These are phyloP conservation scores for Coemansia sp. DNA, from an alignment of 371 early-diverging fungal genomes.

Conservation along the genomic window DNA sequence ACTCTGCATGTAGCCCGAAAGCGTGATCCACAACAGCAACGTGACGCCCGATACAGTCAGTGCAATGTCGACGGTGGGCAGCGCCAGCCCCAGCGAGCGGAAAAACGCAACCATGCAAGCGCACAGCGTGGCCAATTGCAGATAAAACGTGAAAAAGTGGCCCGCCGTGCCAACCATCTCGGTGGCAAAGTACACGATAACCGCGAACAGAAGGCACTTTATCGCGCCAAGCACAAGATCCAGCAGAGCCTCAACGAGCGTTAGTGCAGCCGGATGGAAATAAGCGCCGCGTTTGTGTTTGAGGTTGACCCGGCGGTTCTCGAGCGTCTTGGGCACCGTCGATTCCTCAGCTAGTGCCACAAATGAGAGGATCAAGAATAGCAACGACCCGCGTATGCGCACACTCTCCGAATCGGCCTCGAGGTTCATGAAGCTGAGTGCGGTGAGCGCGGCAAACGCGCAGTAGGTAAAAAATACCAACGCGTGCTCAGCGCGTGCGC, in stretches of 20 bases:
- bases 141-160: conserved; percentile 60
- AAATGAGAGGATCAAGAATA: conserved; percentile 61
- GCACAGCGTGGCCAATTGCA: conserved; percentile 56
- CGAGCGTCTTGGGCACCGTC: conserved; percentile 47
- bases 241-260: conserved; percentile 60
- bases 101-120: conserved; percentile 65
- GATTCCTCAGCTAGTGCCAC: conserved; percentile 57
- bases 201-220: conserved; percentile 58
- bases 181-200: conserved; percentile 63
- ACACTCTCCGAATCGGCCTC: conserved; percentile 60
- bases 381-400: conserved; percentile 70
- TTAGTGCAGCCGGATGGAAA: conserved; percentile 67
- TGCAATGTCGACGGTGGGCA: conserved; percentile 61
- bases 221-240: conserved; percentile 57
- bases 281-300: conserved; percentile 72
- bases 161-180: conserved; percentile 57
- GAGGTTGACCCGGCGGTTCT: conserved; percentile 62
- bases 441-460: conserved; percentile 62
- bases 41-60: conserved; percentile 59
- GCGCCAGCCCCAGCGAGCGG: conserved; percentile 60
- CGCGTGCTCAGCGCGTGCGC: conserved; percentile 54
- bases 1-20: conserved; percentile 69
- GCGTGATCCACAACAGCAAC: conserved; percentile 61
- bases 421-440: conserved; percentile 64
- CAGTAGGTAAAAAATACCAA: conserved; percentile 50